Evolutionary conservation across 768 basidiomycete genomes (phyloP).

Genomic region (Pleurotus tuber-regium): DNA sequence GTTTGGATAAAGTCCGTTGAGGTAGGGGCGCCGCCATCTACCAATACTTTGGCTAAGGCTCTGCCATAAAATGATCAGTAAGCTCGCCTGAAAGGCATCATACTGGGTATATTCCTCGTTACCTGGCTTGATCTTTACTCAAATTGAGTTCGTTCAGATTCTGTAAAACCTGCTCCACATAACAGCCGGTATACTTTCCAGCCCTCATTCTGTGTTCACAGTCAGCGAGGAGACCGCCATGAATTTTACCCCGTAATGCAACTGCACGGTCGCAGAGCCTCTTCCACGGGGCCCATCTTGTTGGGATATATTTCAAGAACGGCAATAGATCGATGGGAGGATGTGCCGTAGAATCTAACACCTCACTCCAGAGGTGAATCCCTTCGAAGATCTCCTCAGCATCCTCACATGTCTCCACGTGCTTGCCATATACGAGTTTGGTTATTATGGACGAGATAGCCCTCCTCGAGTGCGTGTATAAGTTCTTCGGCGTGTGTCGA

Average conservation of each 20-base stretch:
- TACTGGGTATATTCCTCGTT: not conserved
- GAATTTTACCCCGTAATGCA: slow-evolving; percentile 8
- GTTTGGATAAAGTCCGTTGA: slow-evolving; percentile 17
- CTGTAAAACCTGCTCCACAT: slow-evolving; percentile 21
- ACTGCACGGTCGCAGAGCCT: slow-evolving; percentile 1
- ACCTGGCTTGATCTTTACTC: slow-evolving; percentile 12
- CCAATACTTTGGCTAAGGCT: not conserved
- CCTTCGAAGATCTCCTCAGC: slow-evolving; percentile 9
- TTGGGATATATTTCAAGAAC: slow-evolving; percentile 16
- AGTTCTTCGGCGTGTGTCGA: slow-evolving; percentile 6
- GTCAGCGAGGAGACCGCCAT: slow-evolving; percentile 8
- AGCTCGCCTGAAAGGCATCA: not conserved
- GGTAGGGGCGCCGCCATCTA: not conserved
- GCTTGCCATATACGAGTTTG: slow-evolving; percentile 13
- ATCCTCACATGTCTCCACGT: slow-evolving; percentile 9
- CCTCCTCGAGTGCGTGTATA: slow-evolving; percentile 5
- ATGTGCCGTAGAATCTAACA: slow-evolving; percentile 12
- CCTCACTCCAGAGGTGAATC: not conserved
- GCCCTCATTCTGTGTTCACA: slow-evolving; percentile 9
- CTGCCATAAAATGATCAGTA: not conserved
- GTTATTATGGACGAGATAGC: slow-evolving; percentile 11
- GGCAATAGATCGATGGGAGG: slow-evolving; percentile 17
- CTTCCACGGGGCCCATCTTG: slow-evolving; percentile 20
- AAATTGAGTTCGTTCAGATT: slow-evolving; percentile 13
- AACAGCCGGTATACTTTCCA: slow-evolving; percentile 21